phyloP scores from a whole-genome alignment of 768 basidiomycete genomes.

The Tulasnella sp. region DNA sequence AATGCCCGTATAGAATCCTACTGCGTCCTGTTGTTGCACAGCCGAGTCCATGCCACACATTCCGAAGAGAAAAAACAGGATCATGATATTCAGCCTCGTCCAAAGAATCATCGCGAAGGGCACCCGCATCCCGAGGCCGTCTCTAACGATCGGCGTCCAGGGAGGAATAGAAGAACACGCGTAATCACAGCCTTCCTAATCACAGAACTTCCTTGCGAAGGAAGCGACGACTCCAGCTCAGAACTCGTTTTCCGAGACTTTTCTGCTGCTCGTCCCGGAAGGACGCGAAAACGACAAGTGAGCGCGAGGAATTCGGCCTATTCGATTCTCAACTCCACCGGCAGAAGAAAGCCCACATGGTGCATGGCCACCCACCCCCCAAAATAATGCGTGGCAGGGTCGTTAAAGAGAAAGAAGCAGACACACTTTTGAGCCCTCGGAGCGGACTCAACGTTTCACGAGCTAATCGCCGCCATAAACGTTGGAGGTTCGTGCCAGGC shows the following conservation, averaged over 20 bases:
- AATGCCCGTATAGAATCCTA: neutral
- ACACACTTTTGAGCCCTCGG: neutral
- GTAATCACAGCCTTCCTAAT: constrained; percentile 11
- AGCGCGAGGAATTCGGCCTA: neutral
- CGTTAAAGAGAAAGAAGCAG: neutral
- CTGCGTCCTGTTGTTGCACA: neutral
- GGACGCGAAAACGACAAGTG: neutral
- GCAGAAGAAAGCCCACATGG: neutral
- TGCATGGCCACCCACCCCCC: neutral
- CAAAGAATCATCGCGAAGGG: neutral
- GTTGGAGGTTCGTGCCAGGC: neutral
- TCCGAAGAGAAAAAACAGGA: neutral
- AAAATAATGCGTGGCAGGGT: neutral
- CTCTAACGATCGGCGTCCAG: neutral
- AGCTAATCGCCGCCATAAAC: neutral
- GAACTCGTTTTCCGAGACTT: neutral
- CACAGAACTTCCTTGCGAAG: neutral
- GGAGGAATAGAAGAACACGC: neutral
- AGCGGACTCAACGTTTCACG: neutral
- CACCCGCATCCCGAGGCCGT: neutral
- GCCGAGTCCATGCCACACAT: neutral
- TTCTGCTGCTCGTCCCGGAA: neutral
- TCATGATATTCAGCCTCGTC: neutral
- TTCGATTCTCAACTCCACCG: neutral
- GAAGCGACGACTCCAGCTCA: neutral